A percentile compares a stretch with the other conserved stretches of the same genome.
Conservation (phyloP, 805 yeast species). For the Grigorovia jiainica region DNA sequence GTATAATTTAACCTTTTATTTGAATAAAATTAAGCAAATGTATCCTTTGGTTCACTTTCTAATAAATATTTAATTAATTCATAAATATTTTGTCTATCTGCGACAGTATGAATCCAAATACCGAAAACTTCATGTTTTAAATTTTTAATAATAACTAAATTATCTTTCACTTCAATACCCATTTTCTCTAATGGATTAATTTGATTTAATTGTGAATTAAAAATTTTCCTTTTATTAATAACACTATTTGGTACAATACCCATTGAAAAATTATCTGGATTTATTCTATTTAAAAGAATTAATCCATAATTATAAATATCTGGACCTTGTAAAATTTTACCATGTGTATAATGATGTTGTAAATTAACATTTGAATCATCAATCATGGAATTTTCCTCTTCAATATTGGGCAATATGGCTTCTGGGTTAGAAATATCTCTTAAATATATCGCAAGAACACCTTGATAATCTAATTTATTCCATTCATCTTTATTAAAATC, state of each 20-base stretch:
- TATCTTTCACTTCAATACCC: slow-evolving; percentile 61
- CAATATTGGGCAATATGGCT: slow-evolving; percentile 9
- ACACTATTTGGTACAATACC: slow-evolving; percentile 54
- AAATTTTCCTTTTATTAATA: slow-evolving; percentile 33
- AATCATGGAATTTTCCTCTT: slow-evolving; percentile 6
- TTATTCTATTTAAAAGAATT: slow-evolving; percentile 56
- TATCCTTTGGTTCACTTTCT: slow-evolving; percentile 27
- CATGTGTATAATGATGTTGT: slow-evolving; percentile 5
- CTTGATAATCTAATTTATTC: slow-evolving; percentile 62
- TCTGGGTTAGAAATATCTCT: slow-evolving; percentile 31
- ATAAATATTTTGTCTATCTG: slow-evolving; percentile 52
- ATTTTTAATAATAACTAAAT: slow-evolving; percentile 59
- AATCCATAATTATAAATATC: slow-evolving; percentile 55
- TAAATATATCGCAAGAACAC: slow-evolving; percentile 57
- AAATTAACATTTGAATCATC: background rate
- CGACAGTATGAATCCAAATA: slow-evolving; percentile 64
- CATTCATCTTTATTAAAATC: slow-evolving; percentile 50
- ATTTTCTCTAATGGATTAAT: slow-evolving; percentile 35
- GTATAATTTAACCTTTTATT: no score
- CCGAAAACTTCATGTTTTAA: slow-evolving; percentile 65
- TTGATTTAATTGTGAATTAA: slow-evolving; percentile 21
- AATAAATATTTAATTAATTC: slow-evolving; percentile 33
- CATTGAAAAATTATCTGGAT: slow-evolving; percentile 61
- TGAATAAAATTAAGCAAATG: slow-evolving; percentile 16
- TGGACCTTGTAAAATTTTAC: slow-evolving; percentile 20